Evolutionary conservation across 2,329 filamentous ascomycete species (phyloP).

Genomic region (Cladorrhinum sp.): DNA sequence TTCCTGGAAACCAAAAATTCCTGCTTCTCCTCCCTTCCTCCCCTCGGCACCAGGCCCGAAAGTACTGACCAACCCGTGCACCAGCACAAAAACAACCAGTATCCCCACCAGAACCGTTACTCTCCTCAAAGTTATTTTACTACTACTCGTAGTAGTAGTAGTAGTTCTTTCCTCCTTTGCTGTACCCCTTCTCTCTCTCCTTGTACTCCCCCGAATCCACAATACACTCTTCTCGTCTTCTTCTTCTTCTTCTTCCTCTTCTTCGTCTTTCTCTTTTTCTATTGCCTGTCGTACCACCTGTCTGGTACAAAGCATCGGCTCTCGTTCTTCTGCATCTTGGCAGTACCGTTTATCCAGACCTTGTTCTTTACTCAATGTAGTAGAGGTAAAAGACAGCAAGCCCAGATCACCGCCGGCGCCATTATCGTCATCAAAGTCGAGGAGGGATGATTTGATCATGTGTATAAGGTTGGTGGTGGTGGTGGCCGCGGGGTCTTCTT

Average conservation of each 20-base stretch:
- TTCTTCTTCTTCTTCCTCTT: neutral
- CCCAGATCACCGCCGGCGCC: neutral
- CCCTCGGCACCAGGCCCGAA: neutral
- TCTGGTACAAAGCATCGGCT: no score
- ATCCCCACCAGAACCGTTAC: neutral
- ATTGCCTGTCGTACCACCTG: neutral
- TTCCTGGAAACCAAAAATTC: neutral
- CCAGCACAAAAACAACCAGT: slow-evolving; percentile 1
- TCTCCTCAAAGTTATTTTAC: neutral
- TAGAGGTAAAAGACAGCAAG: no score
- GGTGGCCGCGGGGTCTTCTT: no score
- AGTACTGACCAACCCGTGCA: slow-evolving; percentile 1
- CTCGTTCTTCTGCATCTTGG: no score
- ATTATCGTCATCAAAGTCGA: neutral
- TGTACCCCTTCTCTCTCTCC: neutral
- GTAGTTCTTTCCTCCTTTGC: no score
- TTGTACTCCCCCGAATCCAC: no score
- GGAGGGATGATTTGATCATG: neutral
- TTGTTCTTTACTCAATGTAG: no score
- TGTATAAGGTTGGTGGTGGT: no score
- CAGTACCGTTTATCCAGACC: no score
- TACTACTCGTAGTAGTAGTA: no score
- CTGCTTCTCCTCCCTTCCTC: neutral
- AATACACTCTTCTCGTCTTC: neutral
- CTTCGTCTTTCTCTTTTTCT: neutral